Conservation (phyloP, 2,329 filamentous ascomycete species). For the Domatiomyces globalis region DNA sequence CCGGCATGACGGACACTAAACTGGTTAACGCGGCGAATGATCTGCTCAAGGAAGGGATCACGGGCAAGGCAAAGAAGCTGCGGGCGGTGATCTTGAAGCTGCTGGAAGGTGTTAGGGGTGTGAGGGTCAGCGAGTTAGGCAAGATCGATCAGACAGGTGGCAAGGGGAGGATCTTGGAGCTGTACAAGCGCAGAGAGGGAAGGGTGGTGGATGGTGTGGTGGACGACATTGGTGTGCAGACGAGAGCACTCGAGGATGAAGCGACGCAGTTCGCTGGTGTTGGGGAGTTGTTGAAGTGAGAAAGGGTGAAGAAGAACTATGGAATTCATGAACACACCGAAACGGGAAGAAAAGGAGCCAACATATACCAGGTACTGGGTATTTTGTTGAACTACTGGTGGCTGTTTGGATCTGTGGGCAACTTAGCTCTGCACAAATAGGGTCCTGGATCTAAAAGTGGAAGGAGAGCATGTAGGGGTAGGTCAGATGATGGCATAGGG, state of each 20-base stretch:
- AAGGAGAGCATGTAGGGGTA: no score
- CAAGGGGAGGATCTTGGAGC: constrained; percentile 15
- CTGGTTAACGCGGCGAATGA: constrained; percentile 52
- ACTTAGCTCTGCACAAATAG: no score
- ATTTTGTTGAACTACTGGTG: no score
- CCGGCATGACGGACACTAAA: constrained; percentile 55
- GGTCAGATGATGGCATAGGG: no score
- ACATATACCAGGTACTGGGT: no score
- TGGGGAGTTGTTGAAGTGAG: background rate
- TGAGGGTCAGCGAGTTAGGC: constrained; percentile 86
- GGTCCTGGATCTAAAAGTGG: no score
- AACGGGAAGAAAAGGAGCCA: no score
- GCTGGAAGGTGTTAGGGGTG: constrained; percentile 70
- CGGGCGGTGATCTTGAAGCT: constrained; percentile 70
- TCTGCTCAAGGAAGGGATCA: constrained; percentile 40
- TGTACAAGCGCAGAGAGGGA: constrained; percentile 16
- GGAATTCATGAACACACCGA: no score
- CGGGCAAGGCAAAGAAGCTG: constrained; percentile 57
- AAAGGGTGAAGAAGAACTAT: no score
- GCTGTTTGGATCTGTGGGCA: no score
- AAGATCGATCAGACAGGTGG: constrained; percentile 43
- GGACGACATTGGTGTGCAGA: constrained; percentile 22
- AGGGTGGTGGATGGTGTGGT: constrained; percentile 14
- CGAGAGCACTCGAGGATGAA: constrained; percentile 32
- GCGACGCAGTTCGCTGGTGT: constrained; percentile 6